phyloP scores from a whole-genome alignment of 129 eudicot species.

The Saposhnikovia divaricata region DNA sequence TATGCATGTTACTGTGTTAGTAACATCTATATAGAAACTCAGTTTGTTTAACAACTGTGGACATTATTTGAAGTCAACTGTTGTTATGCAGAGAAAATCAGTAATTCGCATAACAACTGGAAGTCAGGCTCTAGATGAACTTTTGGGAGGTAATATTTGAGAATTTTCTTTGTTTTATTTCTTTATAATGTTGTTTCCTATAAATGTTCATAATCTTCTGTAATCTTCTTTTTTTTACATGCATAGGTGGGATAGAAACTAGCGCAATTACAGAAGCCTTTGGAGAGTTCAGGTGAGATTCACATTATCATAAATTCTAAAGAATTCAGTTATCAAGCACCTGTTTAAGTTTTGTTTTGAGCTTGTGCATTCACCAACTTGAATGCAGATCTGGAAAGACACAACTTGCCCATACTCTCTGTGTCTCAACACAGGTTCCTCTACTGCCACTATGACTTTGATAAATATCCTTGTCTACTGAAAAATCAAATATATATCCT shows the following conservation, averaged over 20 bases:
- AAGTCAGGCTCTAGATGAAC: conserved; percentile 96
- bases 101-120: conserved; percentile 92
- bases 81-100: conserved; percentile 63
- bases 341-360: neutral
- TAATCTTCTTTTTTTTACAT: neutral
- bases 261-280: conserved; percentile 83
- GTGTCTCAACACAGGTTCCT: conserved; percentile 83
- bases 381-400: conserved; percentile 87
- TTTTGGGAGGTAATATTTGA: conserved; percentile 57
- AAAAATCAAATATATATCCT: neutral
- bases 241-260: conserved; percentile 87
- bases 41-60: conserved; percentile 7
- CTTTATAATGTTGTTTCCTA: neutral
- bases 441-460: neutral
- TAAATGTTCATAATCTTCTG: neutral
- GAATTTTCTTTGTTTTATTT: neutral
- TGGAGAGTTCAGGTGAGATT: conserved; percentile 84
- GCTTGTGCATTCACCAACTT: conserved; percentile 7
- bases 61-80: conserved; percentile 14
- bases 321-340: neutral
- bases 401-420: conserved; percentile 96
- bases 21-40: neutral
- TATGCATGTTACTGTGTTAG: neutral
- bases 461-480: neutral
- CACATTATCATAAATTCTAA: neutral